A percentile compares a stretch with the other conserved stretches of the same genome.
Conservation (phyloP, 805 yeast species). For the Sugiyamaella boreocaroliniensis region DNA sequence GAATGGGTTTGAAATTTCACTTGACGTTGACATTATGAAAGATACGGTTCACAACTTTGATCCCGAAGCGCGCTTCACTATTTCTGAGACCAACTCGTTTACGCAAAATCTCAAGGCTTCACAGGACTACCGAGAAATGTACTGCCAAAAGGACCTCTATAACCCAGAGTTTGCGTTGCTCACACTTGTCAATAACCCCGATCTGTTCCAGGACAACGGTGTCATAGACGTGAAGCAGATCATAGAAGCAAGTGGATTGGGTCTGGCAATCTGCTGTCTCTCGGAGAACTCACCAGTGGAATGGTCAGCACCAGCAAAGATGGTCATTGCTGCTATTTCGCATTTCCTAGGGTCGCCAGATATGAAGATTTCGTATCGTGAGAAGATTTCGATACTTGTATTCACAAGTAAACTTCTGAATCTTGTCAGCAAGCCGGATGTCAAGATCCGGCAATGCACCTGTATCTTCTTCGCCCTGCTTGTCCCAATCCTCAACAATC, state of each 20-base stretch:
- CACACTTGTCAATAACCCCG: slow-evolving; percentile 49
- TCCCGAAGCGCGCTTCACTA: slow-evolving; percentile 6
- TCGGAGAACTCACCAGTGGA: not conserved
- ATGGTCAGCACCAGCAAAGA: not conserved
- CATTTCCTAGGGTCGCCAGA: slow-evolving; percentile 8
- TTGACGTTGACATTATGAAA: slow-evolving; percentile 40
- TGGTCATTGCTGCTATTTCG: slow-evolving; percentile 4
- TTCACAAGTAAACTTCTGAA: slow-evolving; percentile 19
- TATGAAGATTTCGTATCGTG: slow-evolving; percentile 46
- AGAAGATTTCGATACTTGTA: slow-evolving; percentile 43
- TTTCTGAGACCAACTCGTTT: not conserved
- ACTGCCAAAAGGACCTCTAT: slow-evolving; percentile 26
- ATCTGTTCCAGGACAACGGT: slow-evolving; percentile 26
- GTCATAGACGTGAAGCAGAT: slow-evolving; percentile 49
- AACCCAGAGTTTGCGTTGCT: slow-evolving; percentile 68
- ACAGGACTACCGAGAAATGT: not conserved
- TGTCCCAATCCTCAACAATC: slow-evolving; percentile 53
- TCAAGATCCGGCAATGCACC: slow-evolving; percentile 20
- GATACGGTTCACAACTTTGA: slow-evolving; percentile 36
- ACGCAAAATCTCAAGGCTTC: not conserved
- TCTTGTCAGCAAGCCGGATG: slow-evolving; percentile 19
- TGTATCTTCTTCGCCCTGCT: slow-evolving; percentile 52
- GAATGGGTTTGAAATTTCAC: slow-evolving; percentile 43
- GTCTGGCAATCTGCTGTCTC: slow-evolving; percentile 36
- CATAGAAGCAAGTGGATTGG: slow-evolving; percentile 50